phyloP scores from a whole-genome alignment of 805 yeast genomes.

The Suhomyces tanzawaensis region DNA sequence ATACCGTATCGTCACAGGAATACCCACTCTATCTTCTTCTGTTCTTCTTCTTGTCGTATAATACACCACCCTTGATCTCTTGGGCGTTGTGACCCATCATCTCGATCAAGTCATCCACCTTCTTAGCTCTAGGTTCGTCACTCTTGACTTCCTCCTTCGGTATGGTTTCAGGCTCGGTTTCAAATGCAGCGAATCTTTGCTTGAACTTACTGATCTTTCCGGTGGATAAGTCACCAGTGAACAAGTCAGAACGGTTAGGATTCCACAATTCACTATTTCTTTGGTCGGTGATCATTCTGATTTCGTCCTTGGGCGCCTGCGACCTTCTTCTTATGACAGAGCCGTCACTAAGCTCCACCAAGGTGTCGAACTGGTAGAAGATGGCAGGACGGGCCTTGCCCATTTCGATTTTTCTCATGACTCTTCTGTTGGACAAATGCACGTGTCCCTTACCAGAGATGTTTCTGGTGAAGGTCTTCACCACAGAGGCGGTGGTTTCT shows the following conservation, averaged over 20 bases:
- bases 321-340: slow-evolving; percentile 81
- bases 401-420: slow-evolving; percentile 61
- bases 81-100: slow-evolving; percentile 57
- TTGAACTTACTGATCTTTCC: slow-evolving; percentile 78
- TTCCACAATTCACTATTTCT: slow-evolving; percentile 88
- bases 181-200: slow-evolving; percentile 57
- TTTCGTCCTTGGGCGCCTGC: slow-evolving; percentile 83
- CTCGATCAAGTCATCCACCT: slow-evolving; percentile 52
- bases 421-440: slow-evolving; percentile 50
- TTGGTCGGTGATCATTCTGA: slow-evolving; percentile 84
- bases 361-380: slow-evolving; percentile 83
- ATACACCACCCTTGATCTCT: slow-evolving; percentile 56
- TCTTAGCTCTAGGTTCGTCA: slow-evolving; percentile 9
- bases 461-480: slow-evolving; percentile 9
- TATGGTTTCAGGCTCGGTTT: slow-evolving; percentile 29
- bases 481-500: slow-evolving; percentile 2
- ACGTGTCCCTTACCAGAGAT: slow-evolving; percentile 35
- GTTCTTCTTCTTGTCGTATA: slow-evolving; percentile 46
- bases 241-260: slow-evolving; percentile 75
- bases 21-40: slow-evolving; percentile 30
- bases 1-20: no score
- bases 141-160: slow-evolving; percentile 14
- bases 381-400: slow-evolving; percentile 95
- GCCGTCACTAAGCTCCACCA: slow-evolving; percentile 92
- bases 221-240: slow-evolving; percentile 74